Conservation (phyloP, 345 rosid genomes). For the Salix suchowensis region DNA sequence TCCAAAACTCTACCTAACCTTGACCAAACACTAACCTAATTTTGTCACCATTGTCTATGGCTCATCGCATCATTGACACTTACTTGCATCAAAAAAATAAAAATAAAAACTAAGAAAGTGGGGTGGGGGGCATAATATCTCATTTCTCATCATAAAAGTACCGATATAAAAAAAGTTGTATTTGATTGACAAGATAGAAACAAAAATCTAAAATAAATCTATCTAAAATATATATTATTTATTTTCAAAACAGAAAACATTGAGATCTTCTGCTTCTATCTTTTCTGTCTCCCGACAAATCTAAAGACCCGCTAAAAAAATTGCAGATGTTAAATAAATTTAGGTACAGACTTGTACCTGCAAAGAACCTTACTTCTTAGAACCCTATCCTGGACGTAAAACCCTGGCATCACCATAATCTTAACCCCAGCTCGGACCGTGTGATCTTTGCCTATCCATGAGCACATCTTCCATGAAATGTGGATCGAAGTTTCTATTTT, state of each 20-base stretch:
- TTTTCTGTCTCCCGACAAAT: too few species aligned
- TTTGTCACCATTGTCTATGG: neutral
- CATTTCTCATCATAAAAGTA: too few species aligned
- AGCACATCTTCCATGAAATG: constrained; percentile 86
- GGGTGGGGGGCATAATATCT: too few species aligned
- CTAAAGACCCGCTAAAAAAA: too few species aligned
- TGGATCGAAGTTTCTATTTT: constrained; percentile 60
- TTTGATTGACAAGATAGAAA: too few species aligned
- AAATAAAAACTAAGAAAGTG: too few species aligned
- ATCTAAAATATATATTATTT: too few species aligned
- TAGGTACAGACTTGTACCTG: constrained; percentile 56
- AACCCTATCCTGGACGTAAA: constrained; percentile 72
- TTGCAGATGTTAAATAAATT: neutral
- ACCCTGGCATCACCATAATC: constrained; percentile 95
- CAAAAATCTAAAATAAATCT: too few species aligned
- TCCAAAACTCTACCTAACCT: constrained; percentile 2
- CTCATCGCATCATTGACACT: neutral
- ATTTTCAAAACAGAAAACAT: too few species aligned
- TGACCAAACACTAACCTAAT: neutral
- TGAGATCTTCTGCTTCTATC: too few species aligned
- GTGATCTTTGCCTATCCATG: constrained; percentile 51
- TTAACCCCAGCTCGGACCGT: constrained; percentile 52
- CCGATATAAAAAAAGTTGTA: too few species aligned
- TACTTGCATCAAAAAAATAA: neutral
- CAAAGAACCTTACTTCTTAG: constrained; percentile 91